Conservation (phyloP, 345 rosid species). For the Euphorbia lathyris region DNA sequence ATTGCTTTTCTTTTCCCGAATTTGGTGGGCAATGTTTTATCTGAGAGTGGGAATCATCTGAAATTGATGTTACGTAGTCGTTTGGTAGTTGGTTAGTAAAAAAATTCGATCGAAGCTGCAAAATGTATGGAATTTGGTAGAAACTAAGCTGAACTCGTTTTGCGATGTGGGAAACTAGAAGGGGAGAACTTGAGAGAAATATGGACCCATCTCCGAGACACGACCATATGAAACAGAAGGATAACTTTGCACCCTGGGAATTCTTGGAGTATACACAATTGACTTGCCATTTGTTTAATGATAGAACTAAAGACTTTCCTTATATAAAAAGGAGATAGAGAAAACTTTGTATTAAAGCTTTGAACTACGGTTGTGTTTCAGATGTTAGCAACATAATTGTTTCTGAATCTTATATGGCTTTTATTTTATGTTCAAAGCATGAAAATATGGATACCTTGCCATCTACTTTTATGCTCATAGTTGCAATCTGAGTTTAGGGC, state of each 20-base stretch:
- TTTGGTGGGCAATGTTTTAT: not conserved
- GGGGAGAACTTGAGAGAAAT: not conserved
- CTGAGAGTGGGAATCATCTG: too few species aligned
- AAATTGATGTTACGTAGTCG: too few species aligned
- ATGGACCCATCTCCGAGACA: too few species aligned
- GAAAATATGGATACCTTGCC: not conserved
- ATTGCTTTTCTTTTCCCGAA: not conserved
- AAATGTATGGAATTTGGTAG: not conserved
- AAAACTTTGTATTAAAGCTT: not conserved
- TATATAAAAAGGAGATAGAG: too few species aligned
- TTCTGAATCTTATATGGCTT: not conserved
- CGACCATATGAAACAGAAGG: too few species aligned
- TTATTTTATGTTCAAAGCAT: not conserved
- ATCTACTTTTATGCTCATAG: not conserved
- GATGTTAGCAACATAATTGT: not conserved
- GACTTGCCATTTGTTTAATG: not conserved
- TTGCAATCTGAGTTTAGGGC: constrained; percentile 2
- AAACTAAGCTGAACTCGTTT: not conserved
- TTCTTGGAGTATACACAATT: not conserved
- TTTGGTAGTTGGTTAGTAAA: too few species aligned
- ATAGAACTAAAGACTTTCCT: not conserved
- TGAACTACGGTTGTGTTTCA: not conserved
- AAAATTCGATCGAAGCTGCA: too few species aligned
- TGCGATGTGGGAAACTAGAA: not conserved
- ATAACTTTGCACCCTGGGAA: not conserved